phyloP scores from a whole-genome alignment of 345 rosid species.

The Alliaria petiolata region DNA sequence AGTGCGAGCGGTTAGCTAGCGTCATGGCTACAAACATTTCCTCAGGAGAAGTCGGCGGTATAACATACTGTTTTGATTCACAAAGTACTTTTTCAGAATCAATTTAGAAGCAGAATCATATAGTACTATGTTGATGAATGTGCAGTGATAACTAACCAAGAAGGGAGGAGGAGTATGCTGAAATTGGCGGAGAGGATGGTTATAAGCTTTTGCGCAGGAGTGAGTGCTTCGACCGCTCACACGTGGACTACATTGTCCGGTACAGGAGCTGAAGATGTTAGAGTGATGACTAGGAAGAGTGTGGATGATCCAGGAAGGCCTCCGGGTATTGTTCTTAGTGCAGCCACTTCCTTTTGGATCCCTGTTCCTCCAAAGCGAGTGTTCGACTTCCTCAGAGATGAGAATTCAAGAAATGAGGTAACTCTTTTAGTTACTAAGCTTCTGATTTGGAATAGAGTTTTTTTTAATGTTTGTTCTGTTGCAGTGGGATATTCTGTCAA shows the following conservation, averaged over 20 bases:
- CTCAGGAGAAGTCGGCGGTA: conserved; percentile 68
- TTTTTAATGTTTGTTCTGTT: neutral
- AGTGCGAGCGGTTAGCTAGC: conserved; percentile 91
- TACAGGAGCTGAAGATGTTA: conserved; percentile 89
- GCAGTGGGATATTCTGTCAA: conserved; percentile 98
- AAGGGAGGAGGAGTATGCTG: conserved; percentile 88
- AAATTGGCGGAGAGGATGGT: conserved; percentile 92
- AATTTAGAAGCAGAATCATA: neutral
- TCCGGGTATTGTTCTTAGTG: conserved; percentile 91
- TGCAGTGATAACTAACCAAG: conserved; percentile 57
- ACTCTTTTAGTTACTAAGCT: neutral
- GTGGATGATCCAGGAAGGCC: conserved; percentile 95
- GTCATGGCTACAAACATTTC: conserved; percentile 85
- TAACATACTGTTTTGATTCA: neutral
- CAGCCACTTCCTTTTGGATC: conserved; percentile 97
- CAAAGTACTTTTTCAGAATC: neutral
- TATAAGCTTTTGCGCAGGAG: conserved; percentile 86
- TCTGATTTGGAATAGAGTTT: neutral
- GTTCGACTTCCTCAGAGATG: conserved; percentile 90
- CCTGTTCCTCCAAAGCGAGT: conserved; percentile 74
- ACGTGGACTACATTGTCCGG: conserved; percentile 89
- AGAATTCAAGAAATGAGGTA: conserved; percentile 82
- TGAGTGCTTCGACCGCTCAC: conserved; percentile 84
- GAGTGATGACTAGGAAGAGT: conserved; percentile 94
- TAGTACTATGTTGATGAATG: neutral